phyloP scores from a whole-genome alignment of 2,329 filamentous ascomycete species.

The Beauveria caledonica region DNA sequence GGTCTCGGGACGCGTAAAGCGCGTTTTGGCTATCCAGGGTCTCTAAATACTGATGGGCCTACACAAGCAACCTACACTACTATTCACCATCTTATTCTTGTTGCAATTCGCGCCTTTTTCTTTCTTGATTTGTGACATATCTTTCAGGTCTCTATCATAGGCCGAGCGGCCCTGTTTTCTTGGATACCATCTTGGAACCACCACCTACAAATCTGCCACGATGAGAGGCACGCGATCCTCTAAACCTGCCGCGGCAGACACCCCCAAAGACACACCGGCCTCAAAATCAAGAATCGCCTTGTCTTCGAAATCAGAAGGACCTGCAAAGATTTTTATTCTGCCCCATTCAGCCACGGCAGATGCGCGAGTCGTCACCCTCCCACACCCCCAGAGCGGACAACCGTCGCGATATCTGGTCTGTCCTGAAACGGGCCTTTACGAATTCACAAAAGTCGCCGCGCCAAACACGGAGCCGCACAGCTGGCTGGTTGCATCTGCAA shows the following conservation, averaged over 20 bases:
- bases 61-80: background rate
- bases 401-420: conserved; percentile 55
- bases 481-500: conserved; percentile 46
- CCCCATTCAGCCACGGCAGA: conserved; percentile 45
- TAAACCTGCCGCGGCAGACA: conserved; percentile 23
- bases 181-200: background rate
- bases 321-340: conserved; percentile 52
- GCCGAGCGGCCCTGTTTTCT: background rate
- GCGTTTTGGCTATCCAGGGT: conserved; percentile 1
- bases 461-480: conserved; percentile 48
- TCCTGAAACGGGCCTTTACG: conserved; percentile 53
- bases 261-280: conserved; percentile 21
- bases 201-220: background rate
- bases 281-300: conserved; percentile 31
- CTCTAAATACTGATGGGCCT: background rate
- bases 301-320: conserved; percentile 30
- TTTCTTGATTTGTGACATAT: background rate
- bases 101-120: background rate
- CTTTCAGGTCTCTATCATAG: too few relatives aligned
- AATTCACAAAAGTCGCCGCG: conserved; percentile 51
- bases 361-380: conserved; percentile 51
- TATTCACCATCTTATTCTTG: background rate
- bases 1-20: conserved; percentile 9
- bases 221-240: conserved; percentile 46
- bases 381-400: conserved; percentile 47